A percentile compares a stretch with the other conserved stretches of the same genome.
Evolutionary conservation across 83 land plant species (phyloP).

Genomic region (Picea mariana): DNA sequence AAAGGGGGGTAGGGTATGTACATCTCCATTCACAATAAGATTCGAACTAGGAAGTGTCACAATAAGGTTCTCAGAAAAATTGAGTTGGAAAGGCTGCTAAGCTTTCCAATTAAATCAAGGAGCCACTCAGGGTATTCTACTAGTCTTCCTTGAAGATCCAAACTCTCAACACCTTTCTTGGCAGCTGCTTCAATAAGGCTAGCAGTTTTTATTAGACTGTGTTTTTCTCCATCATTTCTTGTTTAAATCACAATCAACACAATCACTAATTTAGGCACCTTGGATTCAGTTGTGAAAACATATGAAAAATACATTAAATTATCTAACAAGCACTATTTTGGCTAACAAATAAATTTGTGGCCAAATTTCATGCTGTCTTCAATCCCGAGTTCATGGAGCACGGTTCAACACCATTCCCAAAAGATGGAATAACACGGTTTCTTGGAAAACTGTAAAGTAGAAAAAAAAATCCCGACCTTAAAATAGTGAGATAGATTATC

Average conservation of each 20-base stretch:
- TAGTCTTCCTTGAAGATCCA: conserved; percentile 54
- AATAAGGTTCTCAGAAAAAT: conserved; percentile 60
- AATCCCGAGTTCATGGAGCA: conserved; percentile 13
- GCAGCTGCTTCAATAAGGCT: conserved; percentile 48
- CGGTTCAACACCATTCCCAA: conserved; percentile 21
- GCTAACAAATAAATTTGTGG: background rate
- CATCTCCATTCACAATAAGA: too few species aligned
- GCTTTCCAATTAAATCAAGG: conserved; percentile 66
- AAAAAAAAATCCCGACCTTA: background rate
- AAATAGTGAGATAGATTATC: background rate
- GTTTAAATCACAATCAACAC: conserved; percentile 8
- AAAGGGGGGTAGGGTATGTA: too few species aligned
- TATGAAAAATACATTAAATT: background rate
- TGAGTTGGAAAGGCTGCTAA: conserved; percentile 41
- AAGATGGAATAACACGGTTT: background rate
- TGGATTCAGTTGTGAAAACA: background rate
- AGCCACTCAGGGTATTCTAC: conserved; percentile 53
- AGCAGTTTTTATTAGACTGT: conserved; percentile 52
- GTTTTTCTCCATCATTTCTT: conserved; percentile 50
- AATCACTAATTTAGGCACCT: background rate
- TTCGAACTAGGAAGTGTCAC: conserved; percentile 36
- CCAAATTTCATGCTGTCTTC: background rate
- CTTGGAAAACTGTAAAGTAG: background rate
- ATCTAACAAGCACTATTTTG: background rate
- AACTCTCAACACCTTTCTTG: conserved; percentile 46